A percentile compares a stretch with the other conserved stretches of the same genome.
Conservation (phyloP, 1,284 basidiomycete genomes). For the Heterobasidion occidentale region DNA sequence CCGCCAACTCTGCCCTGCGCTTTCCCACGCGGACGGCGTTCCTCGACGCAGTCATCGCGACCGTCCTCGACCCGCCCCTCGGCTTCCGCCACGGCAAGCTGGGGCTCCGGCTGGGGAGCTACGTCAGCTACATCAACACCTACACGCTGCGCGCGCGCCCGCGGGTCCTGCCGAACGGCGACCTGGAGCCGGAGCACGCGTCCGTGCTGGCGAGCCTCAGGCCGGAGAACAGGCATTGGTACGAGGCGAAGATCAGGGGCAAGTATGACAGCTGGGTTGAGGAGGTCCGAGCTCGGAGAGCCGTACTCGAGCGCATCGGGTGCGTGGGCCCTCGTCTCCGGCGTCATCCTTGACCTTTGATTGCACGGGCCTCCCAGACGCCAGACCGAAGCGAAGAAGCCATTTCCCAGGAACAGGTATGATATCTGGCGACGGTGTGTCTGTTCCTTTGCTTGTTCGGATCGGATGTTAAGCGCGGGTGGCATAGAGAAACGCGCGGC, state of each 20-base stretch:
- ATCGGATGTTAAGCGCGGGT: neutral
- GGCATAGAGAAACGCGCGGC: neutral
- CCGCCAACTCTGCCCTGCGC: neutral
- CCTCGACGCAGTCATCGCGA: slow-evolving; percentile 1
- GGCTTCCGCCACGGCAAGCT: slow-evolving; percentile 1
- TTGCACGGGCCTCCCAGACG: neutral
- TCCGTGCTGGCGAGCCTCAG: neutral
- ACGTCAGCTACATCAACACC: neutral
- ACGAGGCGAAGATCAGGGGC: neutral
- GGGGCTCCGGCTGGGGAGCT: neutral
- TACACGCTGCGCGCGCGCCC: neutral
- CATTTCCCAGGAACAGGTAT: neutral
- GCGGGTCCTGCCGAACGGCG: neutral
- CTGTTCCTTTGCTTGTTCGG: neutral
- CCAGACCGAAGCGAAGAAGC: neutral
- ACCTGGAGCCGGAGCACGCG: neutral
- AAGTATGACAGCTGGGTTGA: neutral
- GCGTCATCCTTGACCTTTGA: neutral
- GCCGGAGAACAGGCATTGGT: neutral
- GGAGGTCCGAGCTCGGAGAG: neutral
- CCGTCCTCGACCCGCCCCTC: slow-evolving; percentile 2
- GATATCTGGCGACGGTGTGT: neutral
- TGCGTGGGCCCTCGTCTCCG: neutral
- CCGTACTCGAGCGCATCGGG: neutral
- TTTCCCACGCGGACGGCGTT: slow-evolving; percentile 2